phyloP scores from a whole-genome alignment of 345 rosid genomes.

The Camelina neglecta region DNA sequence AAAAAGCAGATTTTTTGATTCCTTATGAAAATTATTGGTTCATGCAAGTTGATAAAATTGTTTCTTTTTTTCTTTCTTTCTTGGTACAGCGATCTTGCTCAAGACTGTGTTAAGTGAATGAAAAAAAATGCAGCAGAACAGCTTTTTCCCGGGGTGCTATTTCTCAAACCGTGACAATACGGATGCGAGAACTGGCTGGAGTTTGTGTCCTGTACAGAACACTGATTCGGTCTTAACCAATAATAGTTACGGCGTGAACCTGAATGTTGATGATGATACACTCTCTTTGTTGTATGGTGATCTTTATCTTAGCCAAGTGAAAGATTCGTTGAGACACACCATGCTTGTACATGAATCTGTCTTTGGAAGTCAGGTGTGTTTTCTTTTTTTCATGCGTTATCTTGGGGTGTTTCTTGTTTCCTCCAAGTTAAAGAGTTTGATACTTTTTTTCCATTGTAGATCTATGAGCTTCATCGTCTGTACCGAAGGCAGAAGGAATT shows the following conservation, averaged over 20 bases:
- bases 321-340: constrained; percentile 53
- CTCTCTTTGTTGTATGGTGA: constrained; percentile 33
- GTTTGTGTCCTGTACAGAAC: constrained; percentile 42
- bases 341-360: constrained; percentile 66
- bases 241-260: constrained; percentile 39
- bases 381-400: constrained; percentile 9
- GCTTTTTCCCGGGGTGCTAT: constrained; percentile 43
- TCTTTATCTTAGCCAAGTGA: constrained; percentile 41
- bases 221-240: constrained; percentile 39
- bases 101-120: constrained; percentile 43
- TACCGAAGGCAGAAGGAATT: constrained; percentile 60
- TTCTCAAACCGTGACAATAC: constrained; percentile 30
- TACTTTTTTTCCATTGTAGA: constrained; percentile 39
- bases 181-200: constrained; percentile 38
- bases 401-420: constrained; percentile 18
- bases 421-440: constrained; percentile 18
- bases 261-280: constrained; percentile 43
- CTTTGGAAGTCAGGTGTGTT: constrained; percentile 62
- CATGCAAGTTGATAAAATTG: constrained; percentile 14
- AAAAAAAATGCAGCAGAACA: constrained; percentile 41
- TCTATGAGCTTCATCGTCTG: constrained; percentile 65
- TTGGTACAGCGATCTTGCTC: constrained; percentile 31
- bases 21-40: constrained; percentile 29
- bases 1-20: neutral
- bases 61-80: constrained; percentile 9